These are phyloP conservation scores for Davidsoniella australis DNA, from an alignment of 2,329 filamentous ascomycete species.

Conservation along the genomic window DNA sequence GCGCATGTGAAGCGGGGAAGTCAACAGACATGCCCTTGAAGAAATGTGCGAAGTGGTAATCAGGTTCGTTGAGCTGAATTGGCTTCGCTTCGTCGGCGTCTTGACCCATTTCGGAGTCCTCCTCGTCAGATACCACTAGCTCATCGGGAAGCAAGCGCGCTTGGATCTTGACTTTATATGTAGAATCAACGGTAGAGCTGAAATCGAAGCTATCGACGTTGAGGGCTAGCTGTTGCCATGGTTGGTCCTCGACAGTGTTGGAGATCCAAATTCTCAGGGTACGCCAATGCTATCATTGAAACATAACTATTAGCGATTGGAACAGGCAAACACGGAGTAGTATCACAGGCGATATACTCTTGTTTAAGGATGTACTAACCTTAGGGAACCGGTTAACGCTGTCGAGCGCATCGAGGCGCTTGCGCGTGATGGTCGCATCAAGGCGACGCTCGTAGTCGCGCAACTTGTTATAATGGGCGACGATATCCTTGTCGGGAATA, in stretches of 20 bases:
- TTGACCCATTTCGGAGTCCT: slow-evolving; percentile 20
- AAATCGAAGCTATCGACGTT: slow-evolving; percentile 70
- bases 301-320: neutral
- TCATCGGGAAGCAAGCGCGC: slow-evolving; percentile 63
- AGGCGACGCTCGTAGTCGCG: slow-evolving; percentile 75
- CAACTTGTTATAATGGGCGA: slow-evolving; percentile 64
- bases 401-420: slow-evolving; percentile 80
- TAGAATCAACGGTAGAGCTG: slow-evolving; percentile 56
- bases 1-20: slow-evolving; percentile 44
- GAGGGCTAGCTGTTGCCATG: slow-evolving; percentile 55
- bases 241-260: slow-evolving; percentile 87
- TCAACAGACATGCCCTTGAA: slow-evolving; percentile 66
- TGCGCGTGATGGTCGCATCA: slow-evolving; percentile 86
- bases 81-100: slow-evolving; percentile 26
- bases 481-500: slow-evolving; percentile 60
- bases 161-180: slow-evolving; percentile 83
- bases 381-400: slow-evolving; percentile 58
- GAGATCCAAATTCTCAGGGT: slow-evolving; percentile 87
- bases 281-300: slow-evolving; percentile 11
- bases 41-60: slow-evolving; percentile 48
- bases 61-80: slow-evolving; percentile 23
- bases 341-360: neutral
- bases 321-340: too few relatives aligned
- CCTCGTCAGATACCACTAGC: slow-evolving; percentile 27
- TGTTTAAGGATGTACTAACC: slow-evolving; percentile 24